Base-by-base conservation (phyloP, 108 stramenopile genomes). In the Pseudonitzschia multiseries region DNA sequence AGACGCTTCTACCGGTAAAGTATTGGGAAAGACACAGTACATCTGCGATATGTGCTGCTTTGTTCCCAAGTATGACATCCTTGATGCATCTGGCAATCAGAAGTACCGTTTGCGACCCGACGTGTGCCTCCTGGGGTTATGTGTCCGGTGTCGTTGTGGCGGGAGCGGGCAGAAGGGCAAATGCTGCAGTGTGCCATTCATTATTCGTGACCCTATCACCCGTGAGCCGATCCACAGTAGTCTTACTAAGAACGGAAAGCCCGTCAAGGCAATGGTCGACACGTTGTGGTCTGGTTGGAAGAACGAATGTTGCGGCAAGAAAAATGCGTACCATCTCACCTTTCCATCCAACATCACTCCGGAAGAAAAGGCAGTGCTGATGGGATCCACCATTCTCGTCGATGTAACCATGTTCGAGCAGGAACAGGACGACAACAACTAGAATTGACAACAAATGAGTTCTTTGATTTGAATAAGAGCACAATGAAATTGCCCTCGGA, bases 41-140 rank as follows among this genome's bases (percentile, higher is more conserved):
- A 57, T 80, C 40, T 80, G 79, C 51, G 79, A 80, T 51, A 32
- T 18, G 12, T 80, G 73, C 36, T 70, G 74, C 75, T 76, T 80
- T 32, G 79, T 80, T 28, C 79, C 79, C 32, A 80, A 80, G 70
- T 75, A 64, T 36, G 79, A 80, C 62, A 44, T 63, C 52, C 70
- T 28, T 26, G 79, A 80, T 24, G 50, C 24, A 1, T 40, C 54
- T 32, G 75, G 61, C 40, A 41, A 64, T 1, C 43, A 76, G 28
- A 41, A 8, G 29, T 80, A 76, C 61, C 72, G 56, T 9, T 13
- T 80, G 59, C 69, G 75, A 10, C 79, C 79, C 14, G 79, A 80
- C 33, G 71, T 69, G 4, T 80, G 79, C 40, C 12, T 54, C 31
- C 22, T 15, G 20, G 79, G 74, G 0, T 5, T 41, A 6, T 80